Percentiles rank a stretch among this genome's conserved stretches.
Conservation (phyloP, 1,139 yeast genomes). For the Pichia sp. region DNA sequence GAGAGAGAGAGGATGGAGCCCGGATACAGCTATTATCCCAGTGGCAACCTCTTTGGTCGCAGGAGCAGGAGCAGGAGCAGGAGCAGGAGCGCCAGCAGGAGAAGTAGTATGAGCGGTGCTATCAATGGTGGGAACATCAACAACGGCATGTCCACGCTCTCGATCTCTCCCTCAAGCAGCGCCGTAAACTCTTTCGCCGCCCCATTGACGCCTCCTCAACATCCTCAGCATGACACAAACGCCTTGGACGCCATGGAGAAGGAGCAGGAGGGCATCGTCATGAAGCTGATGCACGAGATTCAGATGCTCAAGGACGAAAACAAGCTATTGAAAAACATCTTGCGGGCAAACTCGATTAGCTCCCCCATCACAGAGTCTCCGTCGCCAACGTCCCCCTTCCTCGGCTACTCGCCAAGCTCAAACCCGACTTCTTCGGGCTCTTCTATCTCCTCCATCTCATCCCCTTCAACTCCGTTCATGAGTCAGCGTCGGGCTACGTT, state of each 20-base stretch:
- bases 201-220: background rate
- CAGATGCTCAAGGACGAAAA: conserved; percentile 51
- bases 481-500: conserved; percentile 27
- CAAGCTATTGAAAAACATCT: conserved; percentile 31
- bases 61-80: background rate
- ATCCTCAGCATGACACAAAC: conserved; percentile 17
- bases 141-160: background rate
- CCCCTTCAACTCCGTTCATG: conserved; percentile 4
- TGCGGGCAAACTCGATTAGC: conserved; percentile 4
- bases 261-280: conserved; percentile 65
- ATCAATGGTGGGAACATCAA: background rate
- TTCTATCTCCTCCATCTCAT: conserved; percentile 20
- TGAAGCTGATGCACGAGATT: conserved; percentile 55
- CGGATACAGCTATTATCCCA: background rate
- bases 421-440: conserved; percentile 7
- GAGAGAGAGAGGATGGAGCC: background rate
- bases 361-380: conserved; percentile 9
- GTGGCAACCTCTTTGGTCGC: background rate
- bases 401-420: background rate
- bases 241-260: conserved; percentile 59
- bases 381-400: background rate
- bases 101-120: background rate
- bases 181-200: background rate
- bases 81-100: background rate
- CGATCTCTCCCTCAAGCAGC: background rate